Percentiles rank a stretch among this genome's conserved stretches.
phyloP scores from a whole-genome alignment of 352 stramenopile genomes.

The Phytophthora colocasiae region DNA sequence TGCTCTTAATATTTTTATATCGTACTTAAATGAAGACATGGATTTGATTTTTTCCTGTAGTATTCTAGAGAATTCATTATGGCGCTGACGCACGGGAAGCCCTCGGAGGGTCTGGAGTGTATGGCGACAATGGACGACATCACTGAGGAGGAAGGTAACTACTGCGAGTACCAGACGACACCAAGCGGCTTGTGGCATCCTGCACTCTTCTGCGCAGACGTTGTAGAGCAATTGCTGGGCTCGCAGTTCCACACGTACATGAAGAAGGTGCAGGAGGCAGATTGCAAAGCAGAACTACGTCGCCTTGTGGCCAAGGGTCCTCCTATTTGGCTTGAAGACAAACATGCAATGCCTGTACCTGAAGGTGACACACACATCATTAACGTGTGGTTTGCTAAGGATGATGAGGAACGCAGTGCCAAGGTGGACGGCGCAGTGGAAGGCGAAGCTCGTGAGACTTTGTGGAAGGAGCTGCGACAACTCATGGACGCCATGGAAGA shows the following conservation, averaged over 20 bases:
- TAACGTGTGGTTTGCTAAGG: slow-evolving; percentile 91
- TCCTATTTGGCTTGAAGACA: slow-evolving; percentile 94
- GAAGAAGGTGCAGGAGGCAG: slow-evolving; percentile 92
- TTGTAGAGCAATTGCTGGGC: slow-evolving; percentile 85
- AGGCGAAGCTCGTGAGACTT: slow-evolving; percentile 78
- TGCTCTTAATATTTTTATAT: too few relatives aligned
- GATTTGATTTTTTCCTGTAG: too few relatives aligned
- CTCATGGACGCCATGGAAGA: slow-evolving; percentile 83
- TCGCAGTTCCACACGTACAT: slow-evolving; percentile 95
- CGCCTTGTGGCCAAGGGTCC: slow-evolving; percentile 92
- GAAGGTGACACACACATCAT: slow-evolving; percentile 92
- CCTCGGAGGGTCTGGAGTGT: slow-evolving; percentile 90
- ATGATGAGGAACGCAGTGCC: slow-evolving; percentile 81
- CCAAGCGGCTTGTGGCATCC: slow-evolving; percentile 91
- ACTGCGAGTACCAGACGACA: slow-evolving; percentile 93
- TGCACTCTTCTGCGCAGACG: slow-evolving; percentile 73
- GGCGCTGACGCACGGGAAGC: slow-evolving; percentile 70
- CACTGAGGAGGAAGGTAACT: slow-evolving; percentile 88
- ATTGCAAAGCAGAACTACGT: slow-evolving; percentile 95
- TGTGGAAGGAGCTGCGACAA: slow-evolving; percentile 78
- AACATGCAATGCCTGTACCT: slow-evolving; percentile 87
- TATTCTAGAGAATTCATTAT: slow-evolving; percentile 6
- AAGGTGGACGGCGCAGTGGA: slow-evolving; percentile 91
- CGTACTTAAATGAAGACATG: too few relatives aligned
- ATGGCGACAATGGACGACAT: slow-evolving; percentile 97